phyloP scores from a whole-genome alignment of 2,329 filamentous ascomycete species.

The Neonectria neomacrospora region DNA sequence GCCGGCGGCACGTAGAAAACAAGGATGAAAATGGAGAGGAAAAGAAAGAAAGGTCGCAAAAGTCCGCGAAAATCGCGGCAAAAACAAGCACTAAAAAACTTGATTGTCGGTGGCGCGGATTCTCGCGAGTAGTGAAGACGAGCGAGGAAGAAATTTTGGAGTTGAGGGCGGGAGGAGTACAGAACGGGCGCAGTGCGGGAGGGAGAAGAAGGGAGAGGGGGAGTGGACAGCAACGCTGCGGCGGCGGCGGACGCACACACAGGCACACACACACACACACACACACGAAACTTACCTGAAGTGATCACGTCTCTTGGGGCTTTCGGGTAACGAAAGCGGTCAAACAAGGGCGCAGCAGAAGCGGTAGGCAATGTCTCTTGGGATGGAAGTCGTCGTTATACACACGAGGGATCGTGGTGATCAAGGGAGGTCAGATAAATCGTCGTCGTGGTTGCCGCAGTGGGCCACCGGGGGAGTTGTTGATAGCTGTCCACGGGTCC shows the following conservation, averaged over 20 bases:
- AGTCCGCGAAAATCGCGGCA: constrained; percentile 30
- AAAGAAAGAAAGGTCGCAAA: constrained; percentile 24
- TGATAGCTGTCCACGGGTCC: constrained; percentile 39
- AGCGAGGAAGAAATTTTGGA: neutral
- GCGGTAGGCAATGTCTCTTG: constrained; percentile 25
- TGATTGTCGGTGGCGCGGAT: neutral
- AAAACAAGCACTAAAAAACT: constrained; percentile 27
- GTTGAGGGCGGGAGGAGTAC: neutral
- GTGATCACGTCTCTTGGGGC: constrained; percentile 52
- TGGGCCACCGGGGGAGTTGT: constrained; percentile 45
- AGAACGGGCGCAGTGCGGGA: neutral
- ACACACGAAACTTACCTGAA: constrained; percentile 51
- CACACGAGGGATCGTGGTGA: constrained; percentile 33
- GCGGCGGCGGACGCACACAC: constrained; percentile 30
- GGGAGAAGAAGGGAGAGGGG: constrained; percentile 27
- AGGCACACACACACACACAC: constrained; percentile 13
- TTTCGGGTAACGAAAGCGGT: constrained; percentile 35
- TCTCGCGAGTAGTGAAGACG: constrained; percentile 2
- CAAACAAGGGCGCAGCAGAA: constrained; percentile 28
- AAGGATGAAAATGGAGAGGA: constrained; percentile 13
- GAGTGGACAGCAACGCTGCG: constrained; percentile 27
- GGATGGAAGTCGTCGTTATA: constrained; percentile 30
- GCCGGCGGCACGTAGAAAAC: constrained; percentile 33
- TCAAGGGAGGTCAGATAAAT: constrained; percentile 34
- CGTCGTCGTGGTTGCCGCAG: constrained; percentile 49